A percentile compares a stretch with the other conserved stretches of the same genome.
phyloP scores from a whole-genome alignment of 1,284 basidiomycete genomes.

The Melanopsichium pennsylvanicum region DNA sequence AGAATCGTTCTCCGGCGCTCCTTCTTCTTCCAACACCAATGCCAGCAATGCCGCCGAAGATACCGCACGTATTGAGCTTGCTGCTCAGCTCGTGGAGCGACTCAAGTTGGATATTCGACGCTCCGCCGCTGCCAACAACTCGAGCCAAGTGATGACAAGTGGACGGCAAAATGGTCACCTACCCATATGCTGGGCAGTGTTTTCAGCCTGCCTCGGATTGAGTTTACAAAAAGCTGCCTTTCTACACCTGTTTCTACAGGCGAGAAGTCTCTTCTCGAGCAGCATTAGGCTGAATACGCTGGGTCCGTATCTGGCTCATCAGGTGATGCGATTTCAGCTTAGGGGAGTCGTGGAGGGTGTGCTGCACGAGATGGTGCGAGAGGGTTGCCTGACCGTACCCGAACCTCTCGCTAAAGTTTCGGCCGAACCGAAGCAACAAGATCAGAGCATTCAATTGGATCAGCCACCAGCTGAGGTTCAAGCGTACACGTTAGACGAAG shows the following conservation, averaged over 20 bases:
- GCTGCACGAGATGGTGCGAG: constrained; percentile 7
- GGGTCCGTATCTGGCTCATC: constrained; percentile 91
- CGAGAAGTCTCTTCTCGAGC: constrained; percentile 85
- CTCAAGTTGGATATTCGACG: constrained; percentile 41
- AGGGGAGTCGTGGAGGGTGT: constrained; percentile 26
- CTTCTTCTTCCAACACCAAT: not conserved
- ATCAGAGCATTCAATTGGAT: no score
- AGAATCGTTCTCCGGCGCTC: constrained; percentile 13
- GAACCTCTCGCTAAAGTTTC: no score
- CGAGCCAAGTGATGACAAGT: no score
- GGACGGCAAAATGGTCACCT: constrained; percentile 75
- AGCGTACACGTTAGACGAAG: no score
- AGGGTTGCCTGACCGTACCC: constrained; percentile 4
- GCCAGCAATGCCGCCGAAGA: not conserved
- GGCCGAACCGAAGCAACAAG: no score
- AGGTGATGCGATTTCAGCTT: constrained; percentile 79
- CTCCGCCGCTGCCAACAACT: constrained; percentile 2
- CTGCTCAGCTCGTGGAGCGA: constrained; percentile 17
- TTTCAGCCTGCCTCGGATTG: constrained; percentile 80
- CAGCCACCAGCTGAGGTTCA: no score
- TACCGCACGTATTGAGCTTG: not conserved
- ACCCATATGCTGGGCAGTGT: constrained; percentile 85
- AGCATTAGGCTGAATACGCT: constrained; percentile 88
- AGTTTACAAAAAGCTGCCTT: constrained; percentile 74
- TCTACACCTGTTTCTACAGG: constrained; percentile 91